These are phyloP conservation scores for Petunia hybrid DNA, from an alignment of 305 asterid genomes.

Conservation along the genomic window DNA sequence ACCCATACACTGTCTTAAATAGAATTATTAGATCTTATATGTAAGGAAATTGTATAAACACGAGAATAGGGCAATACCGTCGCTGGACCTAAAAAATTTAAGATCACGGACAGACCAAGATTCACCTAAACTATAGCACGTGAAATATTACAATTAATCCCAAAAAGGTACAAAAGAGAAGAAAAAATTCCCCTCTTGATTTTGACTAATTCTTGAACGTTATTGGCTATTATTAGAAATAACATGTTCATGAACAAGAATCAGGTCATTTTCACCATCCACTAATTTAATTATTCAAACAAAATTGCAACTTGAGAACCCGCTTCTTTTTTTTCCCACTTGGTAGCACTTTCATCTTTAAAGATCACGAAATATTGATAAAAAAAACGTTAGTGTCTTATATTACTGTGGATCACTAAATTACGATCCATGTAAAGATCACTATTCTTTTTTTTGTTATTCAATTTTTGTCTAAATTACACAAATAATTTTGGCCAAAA, in stretches of 20 bases:
- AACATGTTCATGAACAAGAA: neutral
- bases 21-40: neutral
- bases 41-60: neutral
- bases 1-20: no score
- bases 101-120: conserved; percentile 25
- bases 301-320: neutral
- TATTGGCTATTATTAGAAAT: neutral
- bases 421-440: no score
- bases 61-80: no score
- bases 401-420: no score
- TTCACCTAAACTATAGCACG: conserved; percentile 25
- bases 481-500: no score
- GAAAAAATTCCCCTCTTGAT: neutral
- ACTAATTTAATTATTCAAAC: neutral
- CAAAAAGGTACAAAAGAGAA: neutral
- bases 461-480: no score
- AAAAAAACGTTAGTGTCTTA: neutral
- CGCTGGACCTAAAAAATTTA: neutral
- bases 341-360: neutral
- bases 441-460: no score
- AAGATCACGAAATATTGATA: neutral
- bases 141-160: conserved; percentile 12
- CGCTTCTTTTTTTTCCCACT: no score
- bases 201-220: conserved; percentile 1
- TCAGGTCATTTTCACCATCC: neutral